Evolutionary conservation across 139 green algal species (phyloP), one percentile per base, ranked within the genome.

Genomic region (Pleodorina starrii): DNA sequence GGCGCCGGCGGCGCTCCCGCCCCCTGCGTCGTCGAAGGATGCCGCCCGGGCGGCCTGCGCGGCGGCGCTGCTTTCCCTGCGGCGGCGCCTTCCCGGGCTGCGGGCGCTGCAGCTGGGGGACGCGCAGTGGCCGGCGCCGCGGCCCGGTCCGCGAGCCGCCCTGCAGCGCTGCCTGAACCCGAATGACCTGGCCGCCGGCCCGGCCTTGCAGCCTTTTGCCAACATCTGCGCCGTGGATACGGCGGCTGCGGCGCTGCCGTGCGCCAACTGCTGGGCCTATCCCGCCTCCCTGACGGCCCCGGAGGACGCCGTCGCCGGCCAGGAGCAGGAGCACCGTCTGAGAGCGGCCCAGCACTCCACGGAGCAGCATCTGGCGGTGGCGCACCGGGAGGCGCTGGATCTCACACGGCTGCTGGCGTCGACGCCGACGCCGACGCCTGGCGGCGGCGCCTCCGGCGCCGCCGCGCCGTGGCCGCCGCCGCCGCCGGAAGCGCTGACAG

Each of bases 221-320:
- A 66, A 66, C 29, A 25, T 25, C 54, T 66, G 54, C 29, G 54
- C 29, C 21, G 54, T 66, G 54, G 54, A 25, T 66, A 25, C 7
- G 54, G 54, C 54, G 9, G n/a, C n/a, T 66, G 54, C 5, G 54
- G 54, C 54, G 54, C 6, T 21, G 25, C 29, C 9, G 6, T 73
- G 11, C 2, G 63, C 16, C 27, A 38, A 23, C 63, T 6, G 29
- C 44, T 88, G 82, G 63, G 38, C 19, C 35, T 88, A 80, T 63
- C 82, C 82, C 32, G 43, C 82, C 23, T 48, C 44, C 0, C 82
- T 88, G 66, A 35, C 79, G 63, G 44, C 82, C 6, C 32, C 32
- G 23, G 82, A 88, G 66, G 66, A 63, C 17, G 66, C 44, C 25
- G 63, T 43, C 7, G 6, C 11, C 32, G 79, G 82, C 63, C 16